phyloP scores from a whole-genome alignment of 306 rosid species.

The Rubus idaeus region DNA sequence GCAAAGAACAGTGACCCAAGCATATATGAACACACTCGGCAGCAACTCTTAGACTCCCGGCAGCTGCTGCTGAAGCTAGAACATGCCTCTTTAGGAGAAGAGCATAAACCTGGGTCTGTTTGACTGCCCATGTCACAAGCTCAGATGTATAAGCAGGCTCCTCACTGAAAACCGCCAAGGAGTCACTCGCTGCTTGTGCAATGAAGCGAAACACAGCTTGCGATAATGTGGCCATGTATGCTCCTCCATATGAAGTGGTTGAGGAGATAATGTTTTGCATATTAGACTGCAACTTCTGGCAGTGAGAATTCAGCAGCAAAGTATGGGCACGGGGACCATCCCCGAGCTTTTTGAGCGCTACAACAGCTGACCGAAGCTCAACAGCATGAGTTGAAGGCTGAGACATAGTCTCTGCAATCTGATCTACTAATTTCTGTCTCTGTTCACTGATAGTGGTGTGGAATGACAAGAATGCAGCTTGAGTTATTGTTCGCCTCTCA shows the following conservation, averaged over 20 bases:
- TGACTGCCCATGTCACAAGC: constrained; percentile 91
- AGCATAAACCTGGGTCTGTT: constrained; percentile 50
- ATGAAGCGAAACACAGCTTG: constrained; percentile 71
- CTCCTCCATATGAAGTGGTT: constrained; percentile 36
- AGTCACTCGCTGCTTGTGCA: constrained; percentile 70
- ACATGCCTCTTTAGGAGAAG: constrained; percentile 59
- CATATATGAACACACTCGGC: constrained; percentile 78
- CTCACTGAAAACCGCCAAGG: constrained; percentile 58
- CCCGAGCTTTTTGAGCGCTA: constrained; percentile 68
- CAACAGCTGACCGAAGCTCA: constrained; percentile 64
- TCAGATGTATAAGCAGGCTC: constrained; percentile 84
- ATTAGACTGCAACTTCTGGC: constrained; percentile 44
- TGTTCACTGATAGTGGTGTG: constrained; percentile 51
- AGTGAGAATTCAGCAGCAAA: constrained; percentile 62
- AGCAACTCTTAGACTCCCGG: constrained; percentile 71
- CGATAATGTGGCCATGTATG: constrained; percentile 61
- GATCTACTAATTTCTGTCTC: constrained; percentile 64
- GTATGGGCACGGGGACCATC: constrained; percentile 85
- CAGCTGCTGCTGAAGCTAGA: constrained; percentile 66
- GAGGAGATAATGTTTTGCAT: constrained; percentile 39
- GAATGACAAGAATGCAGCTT: constrained; percentile 40
- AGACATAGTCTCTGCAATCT: constrained; percentile 64
- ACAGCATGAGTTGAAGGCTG: constrained; percentile 59
- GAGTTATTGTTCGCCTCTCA: constrained; percentile 35
- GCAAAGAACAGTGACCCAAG: constrained; percentile 60